Evolutionary conservation across 1,139 yeast genomes (phyloP).

Genomic region (Candida neerlandica): DNA sequence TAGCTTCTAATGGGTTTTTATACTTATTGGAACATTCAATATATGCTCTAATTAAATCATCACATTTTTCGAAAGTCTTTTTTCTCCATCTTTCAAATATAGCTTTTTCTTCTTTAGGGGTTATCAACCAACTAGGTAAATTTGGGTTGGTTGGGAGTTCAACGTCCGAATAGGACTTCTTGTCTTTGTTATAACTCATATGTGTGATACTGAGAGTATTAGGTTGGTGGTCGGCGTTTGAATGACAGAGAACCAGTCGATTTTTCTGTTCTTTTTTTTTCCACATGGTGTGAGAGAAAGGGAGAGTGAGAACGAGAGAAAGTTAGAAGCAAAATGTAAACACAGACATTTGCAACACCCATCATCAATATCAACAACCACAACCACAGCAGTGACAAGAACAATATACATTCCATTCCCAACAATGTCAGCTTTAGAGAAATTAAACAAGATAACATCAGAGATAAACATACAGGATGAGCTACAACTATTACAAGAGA

Average conservation of each 20-base stretch:
- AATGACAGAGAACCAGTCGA: neutral
- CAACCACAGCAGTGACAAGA: neutral
- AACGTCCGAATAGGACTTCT: slow-evolving; percentile 42
- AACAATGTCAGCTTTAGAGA: slow-evolving; percentile 2
- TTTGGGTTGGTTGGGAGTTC: slow-evolving; percentile 48
- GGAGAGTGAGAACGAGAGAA: too few relatives aligned
- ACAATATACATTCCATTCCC: neutral
- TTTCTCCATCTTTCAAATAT: slow-evolving; percentile 78
- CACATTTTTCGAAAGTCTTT: slow-evolving; percentile 72
- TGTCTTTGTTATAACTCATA: slow-evolving; percentile 18
- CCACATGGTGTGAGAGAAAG: neutral
- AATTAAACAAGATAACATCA: slow-evolving; percentile 26
- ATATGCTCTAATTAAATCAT: slow-evolving; percentile 57
- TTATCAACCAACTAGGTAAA: slow-evolving; percentile 80
- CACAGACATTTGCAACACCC: neutral
- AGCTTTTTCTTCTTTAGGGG: slow-evolving; percentile 84
- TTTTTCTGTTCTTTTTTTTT: neutral
- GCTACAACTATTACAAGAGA: slow-evolving; percentile 49
- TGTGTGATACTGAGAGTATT: neutral
- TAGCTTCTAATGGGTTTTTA: slow-evolving; percentile 56
- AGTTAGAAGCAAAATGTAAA: too few relatives aligned
- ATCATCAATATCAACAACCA: neutral
- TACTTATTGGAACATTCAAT: slow-evolving; percentile 44
- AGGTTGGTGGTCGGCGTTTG: neutral
- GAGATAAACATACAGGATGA: slow-evolving; percentile 58